A percentile compares a stretch with the other conserved stretches of the same genome.
These are phyloP conservation scores for Aspergillus fumigatiaffinis DNA, from an alignment of 2,329 filamentous ascomycete species.

Conservation along the genomic window DNA sequence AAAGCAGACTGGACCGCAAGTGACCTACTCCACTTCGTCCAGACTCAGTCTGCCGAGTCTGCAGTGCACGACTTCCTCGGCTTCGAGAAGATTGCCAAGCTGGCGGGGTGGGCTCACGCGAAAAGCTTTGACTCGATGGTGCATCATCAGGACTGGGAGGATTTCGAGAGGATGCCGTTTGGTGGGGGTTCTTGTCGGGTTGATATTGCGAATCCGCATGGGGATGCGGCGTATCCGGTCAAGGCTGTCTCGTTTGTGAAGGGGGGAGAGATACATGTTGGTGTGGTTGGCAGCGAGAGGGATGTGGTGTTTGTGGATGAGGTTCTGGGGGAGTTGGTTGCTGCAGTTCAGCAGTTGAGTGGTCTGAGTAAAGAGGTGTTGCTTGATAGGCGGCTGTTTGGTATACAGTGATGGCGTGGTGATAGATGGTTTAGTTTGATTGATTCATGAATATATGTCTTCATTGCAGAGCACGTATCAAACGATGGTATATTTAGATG, in stretches of 20 bases:
- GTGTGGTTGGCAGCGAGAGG: slow-evolving; percentile 53
- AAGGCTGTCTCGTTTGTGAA: slow-evolving; percentile 43
- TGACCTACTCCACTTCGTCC: slow-evolving; percentile 49
- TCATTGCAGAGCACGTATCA: no score
- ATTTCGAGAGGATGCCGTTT: slow-evolving; percentile 52
- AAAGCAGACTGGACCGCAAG: slow-evolving; percentile 44
- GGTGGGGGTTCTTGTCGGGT: slow-evolving; percentile 39
- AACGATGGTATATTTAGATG: no score
- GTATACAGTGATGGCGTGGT: no score
- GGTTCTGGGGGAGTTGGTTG: slow-evolving; percentile 50
- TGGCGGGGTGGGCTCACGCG: slow-evolving; percentile 41
- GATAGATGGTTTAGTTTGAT: no score
- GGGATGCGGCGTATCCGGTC: slow-evolving; percentile 40
- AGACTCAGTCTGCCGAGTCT: slow-evolving; percentile 51
- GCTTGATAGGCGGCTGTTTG: not conserved
- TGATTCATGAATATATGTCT: no score
- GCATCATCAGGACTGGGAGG: slow-evolving; percentile 56
- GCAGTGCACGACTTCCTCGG: slow-evolving; percentile 52
- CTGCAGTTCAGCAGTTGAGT: slow-evolving; percentile 38
- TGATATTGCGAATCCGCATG: slow-evolving; percentile 58
- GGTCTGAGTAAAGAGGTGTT: not conserved
- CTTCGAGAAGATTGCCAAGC: slow-evolving; percentile 46
- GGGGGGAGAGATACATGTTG: slow-evolving; percentile 57
- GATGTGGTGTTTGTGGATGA: slow-evolving; percentile 48
- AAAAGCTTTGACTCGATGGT: slow-evolving; percentile 55